Base-by-base conservation (phyloP, 345 rosid species). In the rapeseed (Brassica napus) region DNA sequence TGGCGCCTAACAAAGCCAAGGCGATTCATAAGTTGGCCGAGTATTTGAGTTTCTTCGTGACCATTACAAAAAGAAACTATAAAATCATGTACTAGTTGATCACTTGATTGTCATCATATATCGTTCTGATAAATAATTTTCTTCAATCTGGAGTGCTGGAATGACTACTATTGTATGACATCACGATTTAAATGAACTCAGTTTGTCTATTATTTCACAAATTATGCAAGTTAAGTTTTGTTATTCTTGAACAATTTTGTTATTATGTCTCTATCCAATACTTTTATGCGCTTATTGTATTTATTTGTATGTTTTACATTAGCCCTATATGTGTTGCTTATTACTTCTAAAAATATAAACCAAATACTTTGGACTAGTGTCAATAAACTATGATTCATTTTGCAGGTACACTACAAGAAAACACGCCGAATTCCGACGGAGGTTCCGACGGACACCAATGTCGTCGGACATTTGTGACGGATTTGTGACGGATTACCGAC, bases 1-100 rank as follows among this genome's bases (percentile, higher is more conserved):
- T 96, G 16, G 98, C 99, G 5, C 99, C 98, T 35, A 93, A 96
- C 90, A 96, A 96, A 88, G 97, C 99, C 2, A 96, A 96, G 98
- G 98, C 98, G 49, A 93, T 96, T 81, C 98, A 93, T 85, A 96
- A 93, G 81, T 91, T 92, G 65, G 42, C 93, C 0, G 97, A 93
- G 65, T 88, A 91, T 77, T 81, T 96, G 80, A 83, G 98, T 65
- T 72, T 78, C 63, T 78, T 78, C 62, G 30, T 39, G 18, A 30
- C 44, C 47, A 72, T 37, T 37, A 21, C 3, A 47, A 21, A 12
- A 15, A 47, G 18, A 37, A 37, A 18, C 8, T 9, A 66, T 21
- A 23, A 75, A 35, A 2, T 67, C 37, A 5, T 37, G 59, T 26
- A 10, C 44, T 64, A 1, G 65, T 68, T 57, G 58, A 21, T 21